Base-by-base conservation (phyloP, 352 stramenopile genomes). In the Plasmopara muralis region DNA sequence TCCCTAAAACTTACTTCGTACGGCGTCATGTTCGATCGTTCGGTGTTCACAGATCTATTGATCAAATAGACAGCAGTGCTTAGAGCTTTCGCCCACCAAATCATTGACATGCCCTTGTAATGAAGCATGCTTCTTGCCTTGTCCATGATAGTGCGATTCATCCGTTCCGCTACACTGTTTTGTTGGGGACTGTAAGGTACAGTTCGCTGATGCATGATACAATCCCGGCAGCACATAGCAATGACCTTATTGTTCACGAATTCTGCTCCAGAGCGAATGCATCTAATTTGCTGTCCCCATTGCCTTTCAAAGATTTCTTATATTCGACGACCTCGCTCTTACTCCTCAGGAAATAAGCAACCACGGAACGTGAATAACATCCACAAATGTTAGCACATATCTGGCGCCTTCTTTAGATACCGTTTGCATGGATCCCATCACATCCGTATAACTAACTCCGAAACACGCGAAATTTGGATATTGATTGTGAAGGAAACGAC, bases 391-490 rank as follows among this genome's bases (percentile, higher is more conserved):
- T 12, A 45, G 40, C n/a, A 45, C 40, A 30, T 30, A 45, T 16
- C 16, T 25, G 7, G 40, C 40, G 3, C 40, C 40, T 13, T 16
- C 40, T 16, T 45, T 28, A 12, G 16, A 25, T 53, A 63, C 55
- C 45, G 40, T 16, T 30, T 35, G 20, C 20, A 25, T 35, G 31
- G 31, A 4, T 35, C 5, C 31, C 31, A 35, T 35, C 31, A 35
- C 31, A 35, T 8, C 31, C 31, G 31, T 35, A 30, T 63, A 16
- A 50, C 42, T n/a, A 44, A 25, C 4, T 57, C 14, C 33, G 50
- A 29, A 9, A 41, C 33, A 25, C 15, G n/a, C 7, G 29, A 28
- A 2, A 39, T 13, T 54, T 68, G 43, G 16, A 39, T 25, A 4
- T 7, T 12, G 31, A 35, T 35, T 35, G 31, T 35, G 10, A 8